Base-by-base conservation (phyloP, 2,329 filamentous ascomycete genomes). In the Diaporthe longicolla region DNA sequence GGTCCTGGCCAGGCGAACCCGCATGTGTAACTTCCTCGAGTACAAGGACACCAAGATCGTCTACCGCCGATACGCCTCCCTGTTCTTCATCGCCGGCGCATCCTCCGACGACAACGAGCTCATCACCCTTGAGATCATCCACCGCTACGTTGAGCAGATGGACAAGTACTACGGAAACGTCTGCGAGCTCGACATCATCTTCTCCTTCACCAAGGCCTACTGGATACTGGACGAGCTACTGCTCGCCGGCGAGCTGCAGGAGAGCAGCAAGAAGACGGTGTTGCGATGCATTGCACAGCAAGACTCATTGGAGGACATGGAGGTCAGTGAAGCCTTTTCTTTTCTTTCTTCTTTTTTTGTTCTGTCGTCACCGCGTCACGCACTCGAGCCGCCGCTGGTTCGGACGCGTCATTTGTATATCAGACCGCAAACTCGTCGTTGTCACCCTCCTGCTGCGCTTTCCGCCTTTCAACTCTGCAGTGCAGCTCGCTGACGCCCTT, bases 141-240 rank as follows among this genome's bases (percentile, higher is more conserved):
- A 99, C 85, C 95, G 97, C 85, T 99, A 99, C 83, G 97, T 99
- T 82, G 97, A 99, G 85, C 97, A 99, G 86, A 99, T 99, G 97
- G 97, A 99, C 89, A 99, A 99, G 85, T 99, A 99, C 88, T 99
- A 98, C 84, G 97, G 97, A 84, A 99, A 99, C 84, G 97, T 99
- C 75, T 99, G 97, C 92, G 97, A 99, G 87, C 91, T 99, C 77
- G 95, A 98, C 84, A 98, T 98, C 85, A 99, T 99, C 84, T 99
- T 99, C 90, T 98, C 98, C 83, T 99, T 99, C 84, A 97, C 98
- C 79, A 99, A 99, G 85, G 97, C 97, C 75, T 99, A 99, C 85
- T 99, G 98, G 85, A 99, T 99, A 79, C 91, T 99, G 61, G 97
- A 99, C 83, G 97, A 99, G 86, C 90, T 99, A 76, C 88, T 99